Base-by-base conservation (phyloP, 2,329 filamentous ascomycete genomes). In the Xylariaceae sp. region DNA sequence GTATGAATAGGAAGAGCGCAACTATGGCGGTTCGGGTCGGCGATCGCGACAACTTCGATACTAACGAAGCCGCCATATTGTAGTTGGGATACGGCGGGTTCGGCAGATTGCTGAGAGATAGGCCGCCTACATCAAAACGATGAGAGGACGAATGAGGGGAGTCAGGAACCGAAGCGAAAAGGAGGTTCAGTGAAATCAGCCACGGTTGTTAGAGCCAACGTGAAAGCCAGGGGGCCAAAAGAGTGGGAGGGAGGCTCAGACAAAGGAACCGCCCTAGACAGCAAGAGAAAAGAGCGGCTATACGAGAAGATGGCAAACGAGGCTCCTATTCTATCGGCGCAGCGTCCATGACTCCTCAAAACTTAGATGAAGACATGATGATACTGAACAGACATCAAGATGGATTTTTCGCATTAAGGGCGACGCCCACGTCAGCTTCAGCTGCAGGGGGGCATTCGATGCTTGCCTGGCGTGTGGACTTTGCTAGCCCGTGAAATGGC, bases 1-100 rank as follows among this genome's bases (percentile, higher is more conserved):
- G 52, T 49, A 59, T 48, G 22, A 60, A 45, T 31, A 55, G 31
- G 31, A 60, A 42, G 44, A 60, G 56, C 42, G 56, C 43, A 48
- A 55, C 19, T 47, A 54, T 40, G 54, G 54, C 54, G 12, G 50
- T 45, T 49, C 58, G 55, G 49, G 44, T 57, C 31, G 53, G 53
- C 49, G 58, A 60, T 51, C 58, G 47, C 33, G 53, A 50, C 41
- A 55, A 45, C 36, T 50, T 48, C 22, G 54, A 54, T 42, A 58
- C 18, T 17, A 50, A 31, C 17, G 48, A 53, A 33, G 51, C 39
- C 36, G 47, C 36, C 52, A 52, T 47, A 28, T 47, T 48, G 47
- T 13, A 48, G 42, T 14, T 31, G 47, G 19, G 31, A n/a, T 48
- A 55, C 44, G 47, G 19, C 31, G 42, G 18, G 7, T 28, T 28